phyloP scores from a whole-genome alignment of 139 green algal species.

The Eudorina sp. region DNA sequence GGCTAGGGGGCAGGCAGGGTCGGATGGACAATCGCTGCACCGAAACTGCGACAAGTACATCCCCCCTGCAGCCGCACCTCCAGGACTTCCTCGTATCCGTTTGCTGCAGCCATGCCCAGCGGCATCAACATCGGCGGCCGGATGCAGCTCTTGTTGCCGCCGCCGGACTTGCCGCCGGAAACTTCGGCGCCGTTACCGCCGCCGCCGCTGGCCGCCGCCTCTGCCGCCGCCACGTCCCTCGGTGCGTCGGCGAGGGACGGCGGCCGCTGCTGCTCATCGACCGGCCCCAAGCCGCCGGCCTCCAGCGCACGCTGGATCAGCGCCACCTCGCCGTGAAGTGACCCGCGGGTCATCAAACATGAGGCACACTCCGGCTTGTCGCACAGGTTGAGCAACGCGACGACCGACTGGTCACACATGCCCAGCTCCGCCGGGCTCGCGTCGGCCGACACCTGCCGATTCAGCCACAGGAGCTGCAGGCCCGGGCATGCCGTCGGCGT shows the following conservation, averaged over 20 bases:
- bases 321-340: constrained; percentile 5
- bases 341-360: constrained; percentile 39
- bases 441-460: constrained; percentile 8
- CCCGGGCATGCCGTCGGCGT: background rate
- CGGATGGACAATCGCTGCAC: no score
- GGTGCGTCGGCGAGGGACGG: background rate
- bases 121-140: constrained; percentile 47
- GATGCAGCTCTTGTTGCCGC: background rate
- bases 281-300: constrained; percentile 12
- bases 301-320: background rate
- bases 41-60: background rate
- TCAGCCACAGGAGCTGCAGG: constrained; percentile 37
- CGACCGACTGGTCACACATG: constrained; percentile 46
- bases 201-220: background rate
- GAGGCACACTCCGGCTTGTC: constrained; percentile 27
- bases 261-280: constrained; percentile 35
- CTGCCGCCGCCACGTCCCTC: background rate
- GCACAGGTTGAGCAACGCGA: constrained; percentile 46
- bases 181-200: background rate
- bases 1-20: no score
- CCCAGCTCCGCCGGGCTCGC: constrained; percentile 29
- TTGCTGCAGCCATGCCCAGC: constrained; percentile 37
- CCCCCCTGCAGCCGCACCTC: no score
- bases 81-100: constrained; percentile 22
- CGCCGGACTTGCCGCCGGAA: background rate